A percentile compares a stretch with the other conserved stretches of the same genome.
Conservation (phyloP, 257 asterid species). For the Solanum habrochaites region DNA sequence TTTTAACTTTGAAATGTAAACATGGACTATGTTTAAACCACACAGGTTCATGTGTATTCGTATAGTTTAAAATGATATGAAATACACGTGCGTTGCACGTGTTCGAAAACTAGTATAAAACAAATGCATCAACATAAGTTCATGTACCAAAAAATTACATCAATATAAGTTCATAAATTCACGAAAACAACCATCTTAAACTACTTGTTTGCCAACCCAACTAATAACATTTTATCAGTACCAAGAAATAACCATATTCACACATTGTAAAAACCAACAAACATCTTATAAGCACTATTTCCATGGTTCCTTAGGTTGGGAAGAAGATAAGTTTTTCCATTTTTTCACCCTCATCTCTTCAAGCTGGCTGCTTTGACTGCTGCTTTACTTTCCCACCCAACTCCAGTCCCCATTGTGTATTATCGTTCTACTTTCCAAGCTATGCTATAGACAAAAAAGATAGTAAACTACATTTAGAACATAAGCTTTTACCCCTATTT, state of each 20-base stretch:
- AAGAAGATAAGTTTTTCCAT: neutral
- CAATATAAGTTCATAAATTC: neutral
- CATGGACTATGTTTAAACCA: too few species aligned
- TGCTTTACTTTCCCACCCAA: neutral
- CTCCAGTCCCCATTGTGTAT: neutral
- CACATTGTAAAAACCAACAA: neutral
- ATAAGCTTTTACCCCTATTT: neutral
- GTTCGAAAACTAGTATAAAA: too few species aligned
- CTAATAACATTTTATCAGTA: neutral
- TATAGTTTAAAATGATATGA: too few species aligned
- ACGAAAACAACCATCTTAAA: neutral
- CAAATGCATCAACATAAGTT: neutral
- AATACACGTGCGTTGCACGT: too few species aligned
- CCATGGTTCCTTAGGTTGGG: neutral
- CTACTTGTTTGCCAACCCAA: neutral
- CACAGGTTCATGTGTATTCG: too few species aligned
- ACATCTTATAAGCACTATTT: neutral
- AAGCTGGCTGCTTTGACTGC: neutral
- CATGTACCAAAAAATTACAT: neutral
- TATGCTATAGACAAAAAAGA: neutral
- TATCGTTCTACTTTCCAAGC: neutral
- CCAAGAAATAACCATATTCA: neutral
- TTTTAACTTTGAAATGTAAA: too few species aligned
- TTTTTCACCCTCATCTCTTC: neutral
- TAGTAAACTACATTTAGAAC: neutral